Evolutionary conservation across 2,329 filamentous ascomycete genomes (phyloP).

Genomic region (Daldinia sp.): DNA sequence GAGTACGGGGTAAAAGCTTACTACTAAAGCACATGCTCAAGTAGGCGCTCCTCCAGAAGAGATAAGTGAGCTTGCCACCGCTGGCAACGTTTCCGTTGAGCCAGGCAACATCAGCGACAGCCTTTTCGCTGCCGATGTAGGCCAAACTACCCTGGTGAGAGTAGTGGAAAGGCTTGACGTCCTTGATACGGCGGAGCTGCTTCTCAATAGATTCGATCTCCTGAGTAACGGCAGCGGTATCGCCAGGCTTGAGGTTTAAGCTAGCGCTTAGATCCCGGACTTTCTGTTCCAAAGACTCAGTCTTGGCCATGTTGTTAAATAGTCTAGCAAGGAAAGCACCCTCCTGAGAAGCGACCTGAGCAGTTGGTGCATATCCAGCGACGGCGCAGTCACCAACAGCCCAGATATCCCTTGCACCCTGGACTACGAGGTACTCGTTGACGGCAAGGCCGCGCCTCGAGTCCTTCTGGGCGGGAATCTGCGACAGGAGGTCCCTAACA

Average conservation of each 20-base stretch:
- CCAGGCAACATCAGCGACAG: slow-evolving; percentile 97
- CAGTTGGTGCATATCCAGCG: slow-evolving; percentile 96
- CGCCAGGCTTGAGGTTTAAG: slow-evolving; percentile 68
- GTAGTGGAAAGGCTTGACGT: slow-evolving; percentile 98
- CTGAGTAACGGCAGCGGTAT: slow-evolving; percentile 71
- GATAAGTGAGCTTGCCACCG: slow-evolving; percentile 91
- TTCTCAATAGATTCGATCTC: slow-evolving; percentile 90
- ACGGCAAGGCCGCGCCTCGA: slow-evolving; percentile 94
- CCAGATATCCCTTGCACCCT: slow-evolving; percentile 97
- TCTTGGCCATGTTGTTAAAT: slow-evolving; percentile 99
- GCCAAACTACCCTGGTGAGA: slow-evolving; percentile 96
- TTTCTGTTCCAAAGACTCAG: slow-evolving; percentile 79
- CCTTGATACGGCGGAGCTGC: slow-evolving; percentile 86
- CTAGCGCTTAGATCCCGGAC: slow-evolving; percentile 72
- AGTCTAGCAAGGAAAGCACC: slow-evolving; percentile 92
- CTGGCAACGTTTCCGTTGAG: slow-evolving; percentile 95
- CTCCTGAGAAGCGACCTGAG: slow-evolving; percentile 95
- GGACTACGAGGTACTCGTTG: slow-evolving; percentile 98
- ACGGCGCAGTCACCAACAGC: slow-evolving; percentile 97
- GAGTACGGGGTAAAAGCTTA: slow-evolving; percentile 60
- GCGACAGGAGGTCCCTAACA: slow-evolving; percentile 88
- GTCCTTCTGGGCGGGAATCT: slow-evolving; percentile 94
- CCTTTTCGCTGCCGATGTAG: slow-evolving; percentile 98
- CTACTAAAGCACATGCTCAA: slow-evolving; percentile 99
- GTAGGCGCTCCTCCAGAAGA: slow-evolving; percentile 98